phyloP scores from a whole-genome alignment of 805 yeast species.

The Candida saitoana region DNA sequence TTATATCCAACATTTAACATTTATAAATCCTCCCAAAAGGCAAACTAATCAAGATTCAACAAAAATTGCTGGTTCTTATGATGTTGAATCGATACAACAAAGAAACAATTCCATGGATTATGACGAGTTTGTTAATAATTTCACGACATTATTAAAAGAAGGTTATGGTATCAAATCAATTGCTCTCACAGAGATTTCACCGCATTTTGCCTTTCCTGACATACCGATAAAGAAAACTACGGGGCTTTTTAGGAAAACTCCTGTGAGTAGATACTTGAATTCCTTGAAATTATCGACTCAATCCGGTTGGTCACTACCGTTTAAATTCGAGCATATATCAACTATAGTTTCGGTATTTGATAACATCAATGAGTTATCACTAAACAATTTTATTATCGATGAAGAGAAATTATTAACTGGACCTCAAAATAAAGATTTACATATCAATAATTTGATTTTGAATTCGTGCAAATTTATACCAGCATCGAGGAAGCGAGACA shows the following conservation, averaged over 20 bases:
- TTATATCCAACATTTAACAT: constrained; percentile 23
- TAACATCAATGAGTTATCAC: constrained; percentile 35
- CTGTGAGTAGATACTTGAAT: constrained; percentile 20
- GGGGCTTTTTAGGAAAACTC: constrained; percentile 10
- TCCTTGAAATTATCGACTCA: constrained; percentile 40
- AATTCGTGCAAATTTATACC: constrained; percentile 19
- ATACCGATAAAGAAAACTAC: constrained; percentile 13
- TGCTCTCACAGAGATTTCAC: constrained; percentile 43
- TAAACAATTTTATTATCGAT: constrained; percentile 48
- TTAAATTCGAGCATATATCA: constrained; percentile 41
- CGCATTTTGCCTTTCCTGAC: constrained; percentile 42
- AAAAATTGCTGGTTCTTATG: constrained; percentile 35
- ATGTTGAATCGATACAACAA: constrained; percentile 20
- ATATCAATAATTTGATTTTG: constrained; percentile 14
- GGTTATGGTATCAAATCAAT: constrained; percentile 45
- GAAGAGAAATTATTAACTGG: constrained; percentile 22
- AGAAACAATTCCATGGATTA: constrained; percentile 16
- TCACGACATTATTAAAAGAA: constrained; percentile 36
- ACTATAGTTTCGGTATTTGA: constrained; percentile 41
- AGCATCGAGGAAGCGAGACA: constrained; percentile 13
- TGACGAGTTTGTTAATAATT: constrained; percentile 20
- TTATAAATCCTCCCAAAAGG: constrained; percentile 32
- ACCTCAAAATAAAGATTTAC: constrained; percentile 22
- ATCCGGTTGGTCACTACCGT: constrained; percentile 50
- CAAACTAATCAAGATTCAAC: constrained; percentile 18